phyloP scores from a whole-genome alignment of 352 stramenopile species.

The Aphanomyces astaci region DNA sequence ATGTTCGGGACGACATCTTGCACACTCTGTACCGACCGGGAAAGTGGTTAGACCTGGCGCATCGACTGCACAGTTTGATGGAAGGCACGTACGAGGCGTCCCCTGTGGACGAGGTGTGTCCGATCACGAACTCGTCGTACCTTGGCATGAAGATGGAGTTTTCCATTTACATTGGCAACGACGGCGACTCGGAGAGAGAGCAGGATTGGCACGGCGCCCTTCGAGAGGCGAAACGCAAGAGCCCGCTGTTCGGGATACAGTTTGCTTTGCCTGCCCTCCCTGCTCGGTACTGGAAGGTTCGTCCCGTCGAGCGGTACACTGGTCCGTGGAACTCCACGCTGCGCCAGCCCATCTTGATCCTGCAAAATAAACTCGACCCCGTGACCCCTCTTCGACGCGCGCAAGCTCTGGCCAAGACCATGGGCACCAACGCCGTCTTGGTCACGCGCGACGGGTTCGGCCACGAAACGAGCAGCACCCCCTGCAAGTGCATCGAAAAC shows the following conservation, averaged over 20 bases:
- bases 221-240: background rate
- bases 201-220: background rate
- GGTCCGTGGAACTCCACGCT: background rate
- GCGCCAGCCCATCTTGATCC: too few relatives aligned
- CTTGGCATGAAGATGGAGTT: background rate
- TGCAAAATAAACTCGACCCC: background rate
- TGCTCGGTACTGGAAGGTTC: background rate
- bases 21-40: background rate
- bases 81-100: background rate
- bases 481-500: background rate
- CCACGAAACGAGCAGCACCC: background rate
- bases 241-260: background rate
- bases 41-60: background rate
- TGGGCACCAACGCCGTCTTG: constrained; percentile 1
- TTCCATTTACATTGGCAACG: constrained; percentile 9
- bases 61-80: background rate
- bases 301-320: constrained; percentile 5
- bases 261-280: background rate
- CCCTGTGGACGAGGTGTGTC: background rate
- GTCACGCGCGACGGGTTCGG: constrained; percentile 5
- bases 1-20: background rate
- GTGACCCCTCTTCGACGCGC: background rate
- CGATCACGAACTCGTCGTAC: background rate
- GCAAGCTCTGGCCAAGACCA: background rate
- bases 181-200: background rate